Base-by-base conservation (phyloP, 345 rosid genomes). In the Eucalyptus rudis region DNA sequence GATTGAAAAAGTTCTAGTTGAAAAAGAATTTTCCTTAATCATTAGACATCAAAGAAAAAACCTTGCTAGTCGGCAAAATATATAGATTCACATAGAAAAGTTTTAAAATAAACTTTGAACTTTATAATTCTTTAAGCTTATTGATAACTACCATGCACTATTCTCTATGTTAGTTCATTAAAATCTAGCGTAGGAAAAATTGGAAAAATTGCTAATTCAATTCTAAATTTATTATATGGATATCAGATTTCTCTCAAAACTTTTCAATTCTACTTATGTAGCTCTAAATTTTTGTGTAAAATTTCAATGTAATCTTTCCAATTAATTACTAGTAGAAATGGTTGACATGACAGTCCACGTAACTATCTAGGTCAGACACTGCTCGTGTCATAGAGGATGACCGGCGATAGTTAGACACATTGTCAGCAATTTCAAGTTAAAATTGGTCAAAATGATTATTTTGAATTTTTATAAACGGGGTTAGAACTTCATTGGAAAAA, bases 331-430 rank as follows among this genome's bases (percentile, higher is more conserved):
- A 12, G 27, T 2, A 10, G 2, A 71, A 71, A 36, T 71, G 81
- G 7, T 7, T 19, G 2, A 36, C 45, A 1, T 36, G 47, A 12
- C 5, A 20, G 0, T 76, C 45, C 83, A 76, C 2, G 7, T 36
- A 36, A 7, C 7, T 36, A 10, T 76, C 27, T 10, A 19, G 25
- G 45, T 36, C 25, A 10, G 2, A 76, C 45, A 6, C 1, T 3
- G 3, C 8, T 11, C 2, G 24, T 76, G 14, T 76, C 27, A 20
- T 6, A 13, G 10, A 19, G 13, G 14, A 76, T 0, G 4, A 36
- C 4, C 2, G 4, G 14, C 8, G 0, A 76, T 36, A 4, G 12
- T 36, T 36, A 19, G 7, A 76, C 2, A 3, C 1, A 5, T 36
- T 7, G 45, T 36, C 8, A 76, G 0, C 2, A 76, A 76, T 36